phyloP scores from a whole-genome alignment of 2,329 filamentous ascomycete species.

The Ceratocystis lukuohia region DNA sequence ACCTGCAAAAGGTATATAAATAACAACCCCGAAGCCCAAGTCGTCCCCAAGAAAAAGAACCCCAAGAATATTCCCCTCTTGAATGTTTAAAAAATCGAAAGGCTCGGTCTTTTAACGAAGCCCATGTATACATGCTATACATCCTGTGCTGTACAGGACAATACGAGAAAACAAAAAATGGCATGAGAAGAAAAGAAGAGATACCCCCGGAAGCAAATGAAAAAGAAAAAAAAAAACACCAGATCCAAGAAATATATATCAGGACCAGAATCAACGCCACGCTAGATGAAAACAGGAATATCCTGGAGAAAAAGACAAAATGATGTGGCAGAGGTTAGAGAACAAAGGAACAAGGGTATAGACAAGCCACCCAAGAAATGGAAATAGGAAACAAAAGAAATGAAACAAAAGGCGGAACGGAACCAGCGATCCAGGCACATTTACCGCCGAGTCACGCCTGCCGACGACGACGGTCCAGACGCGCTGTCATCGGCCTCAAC shows the following conservation, averaged over 20 bases:
- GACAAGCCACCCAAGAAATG: background rate
- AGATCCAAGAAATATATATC: background rate
- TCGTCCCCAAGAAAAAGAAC: background rate
- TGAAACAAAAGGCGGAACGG: background rate
- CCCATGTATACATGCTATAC: background rate
- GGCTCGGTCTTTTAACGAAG: background rate
- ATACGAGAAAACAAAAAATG: background rate
- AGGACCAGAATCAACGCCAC: too few relatives aligned
- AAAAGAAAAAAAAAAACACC: background rate
- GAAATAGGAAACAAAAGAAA: background rate
- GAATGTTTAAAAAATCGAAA: background rate
- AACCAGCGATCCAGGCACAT: background rate
- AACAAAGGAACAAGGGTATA: too few relatives aligned
- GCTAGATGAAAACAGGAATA: too few relatives aligned
- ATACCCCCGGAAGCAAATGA: background rate
- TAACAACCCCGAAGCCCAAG: background rate
- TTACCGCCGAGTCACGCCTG: background rate
- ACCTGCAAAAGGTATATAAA: conserved; percentile 5
- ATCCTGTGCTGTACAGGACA: background rate
- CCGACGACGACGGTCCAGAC: background rate
- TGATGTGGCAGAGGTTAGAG: too few relatives aligned
- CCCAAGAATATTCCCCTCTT: background rate
- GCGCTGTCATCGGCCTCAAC: conserved; percentile 1
- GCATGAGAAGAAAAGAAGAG: background rate
- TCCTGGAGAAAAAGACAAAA: background rate